phyloP scores from a whole-genome alignment of 495 filamentous ascomycete genomes.

The Penicillium samsonianum region DNA sequence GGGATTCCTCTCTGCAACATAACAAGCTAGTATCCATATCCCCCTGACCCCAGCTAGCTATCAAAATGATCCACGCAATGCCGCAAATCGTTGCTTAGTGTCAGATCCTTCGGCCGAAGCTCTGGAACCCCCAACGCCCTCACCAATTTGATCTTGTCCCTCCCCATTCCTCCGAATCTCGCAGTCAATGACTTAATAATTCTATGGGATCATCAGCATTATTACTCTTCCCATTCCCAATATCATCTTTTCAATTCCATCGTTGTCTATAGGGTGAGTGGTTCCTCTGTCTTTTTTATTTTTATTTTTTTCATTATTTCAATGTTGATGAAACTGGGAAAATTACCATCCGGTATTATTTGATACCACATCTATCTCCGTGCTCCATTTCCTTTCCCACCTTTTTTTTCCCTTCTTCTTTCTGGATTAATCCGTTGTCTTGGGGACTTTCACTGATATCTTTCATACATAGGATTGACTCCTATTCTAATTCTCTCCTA shows the following conservation, averaged over 20 bases:
- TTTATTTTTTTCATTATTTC: not conserved
- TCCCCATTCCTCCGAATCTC: conserved; percentile 23
- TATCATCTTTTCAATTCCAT: not conserved
- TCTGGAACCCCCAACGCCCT: conserved; percentile 24
- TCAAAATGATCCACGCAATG: conserved; percentile 4
- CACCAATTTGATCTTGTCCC: conserved; percentile 20
- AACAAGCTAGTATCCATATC: too few relatives aligned
- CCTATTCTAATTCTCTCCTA: conserved; percentile 12
- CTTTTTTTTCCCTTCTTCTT: conserved; percentile 33
- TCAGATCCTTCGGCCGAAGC: conserved; percentile 16
- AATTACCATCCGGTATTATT: conserved; percentile 26
- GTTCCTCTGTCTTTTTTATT: too few relatives aligned
- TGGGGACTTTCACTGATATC: conserved; percentile 4
- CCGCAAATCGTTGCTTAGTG: conserved; percentile 10
- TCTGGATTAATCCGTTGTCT: conserved; percentile 9
- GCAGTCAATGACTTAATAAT: not conserved
- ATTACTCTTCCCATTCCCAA: not conserved
- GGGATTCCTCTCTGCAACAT: not conserved
- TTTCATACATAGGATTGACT: conserved; percentile 9
- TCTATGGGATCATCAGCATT: not conserved
- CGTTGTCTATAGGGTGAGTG: conserved; percentile 2
- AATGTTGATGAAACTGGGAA: conserved; percentile 4
- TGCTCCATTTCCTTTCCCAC: conserved; percentile 29
- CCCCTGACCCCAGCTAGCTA: conserved; percentile 8
- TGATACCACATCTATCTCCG: conserved; percentile 23